Conservation (phyloP, 2,329 filamentous ascomycete genomes). For the Epichloe gansuensis region DNA sequence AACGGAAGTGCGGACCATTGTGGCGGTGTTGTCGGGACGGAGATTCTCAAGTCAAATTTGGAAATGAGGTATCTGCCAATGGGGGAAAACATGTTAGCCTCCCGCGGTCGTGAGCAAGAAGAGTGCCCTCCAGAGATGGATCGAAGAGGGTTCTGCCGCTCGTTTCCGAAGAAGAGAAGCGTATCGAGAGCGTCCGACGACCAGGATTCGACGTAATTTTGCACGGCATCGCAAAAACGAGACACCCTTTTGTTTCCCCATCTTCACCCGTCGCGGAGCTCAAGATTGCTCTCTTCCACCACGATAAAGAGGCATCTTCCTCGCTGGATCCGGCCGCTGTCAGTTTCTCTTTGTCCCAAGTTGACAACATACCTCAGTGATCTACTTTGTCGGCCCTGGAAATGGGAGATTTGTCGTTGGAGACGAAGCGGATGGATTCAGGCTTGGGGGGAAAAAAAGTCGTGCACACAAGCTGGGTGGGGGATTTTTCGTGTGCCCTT, state of each 20-base stretch:
- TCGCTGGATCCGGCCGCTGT: constrained; percentile 21
- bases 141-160: constrained; percentile 58
- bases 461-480: constrained; percentile 6
- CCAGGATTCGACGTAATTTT: background rate
- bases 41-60: constrained; percentile 67
- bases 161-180: constrained; percentile 50
- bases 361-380: constrained; percentile 31
- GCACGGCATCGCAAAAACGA: background rate
- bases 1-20: constrained; percentile 98
- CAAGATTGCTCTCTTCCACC: constrained; percentile 51
- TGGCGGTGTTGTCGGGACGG: constrained; percentile 47
- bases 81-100: constrained; percentile 41
- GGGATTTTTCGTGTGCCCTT: constrained; percentile 22
- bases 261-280: constrained; percentile 15
- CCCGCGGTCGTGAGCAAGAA: constrained; percentile 50
- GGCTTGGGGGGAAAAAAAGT: background rate
- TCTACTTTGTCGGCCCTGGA: constrained; percentile 2
- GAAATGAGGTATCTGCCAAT: constrained; percentile 53
- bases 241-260: background rate
- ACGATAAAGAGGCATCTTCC: constrained; percentile 35
- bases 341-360: constrained; percentile 6
- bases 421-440: background rate
- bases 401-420: constrained; percentile 1
- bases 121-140: constrained; percentile 48
- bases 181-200: constrained; percentile 34